phyloP scores from a whole-genome alignment of 2,329 filamentous ascomycete genomes.

The Aspergillus candidus region DNA sequence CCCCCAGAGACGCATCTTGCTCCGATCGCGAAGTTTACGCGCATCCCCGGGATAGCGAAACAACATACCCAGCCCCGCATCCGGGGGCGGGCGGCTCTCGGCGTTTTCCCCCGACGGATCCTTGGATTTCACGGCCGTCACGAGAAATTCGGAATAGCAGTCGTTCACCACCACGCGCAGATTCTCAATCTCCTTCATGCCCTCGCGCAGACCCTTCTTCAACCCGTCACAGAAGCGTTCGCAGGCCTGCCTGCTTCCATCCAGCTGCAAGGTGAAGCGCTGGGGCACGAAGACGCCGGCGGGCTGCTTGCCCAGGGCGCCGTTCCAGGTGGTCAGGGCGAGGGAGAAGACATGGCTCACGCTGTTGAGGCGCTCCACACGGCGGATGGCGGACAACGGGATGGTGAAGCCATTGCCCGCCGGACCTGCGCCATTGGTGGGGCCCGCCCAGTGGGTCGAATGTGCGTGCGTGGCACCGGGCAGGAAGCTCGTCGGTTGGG shows the following conservation, averaged over 20 bases:
- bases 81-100: slow-evolving; percentile 57
- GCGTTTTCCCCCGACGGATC: slow-evolving; percentile 50
- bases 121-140: slow-evolving; percentile 41
- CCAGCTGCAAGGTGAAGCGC: slow-evolving; percentile 84
- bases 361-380: slow-evolving; percentile 88
- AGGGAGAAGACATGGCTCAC: slow-evolving; percentile 89
- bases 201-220: slow-evolving; percentile 80
- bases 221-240: slow-evolving; percentile 95
- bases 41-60: slow-evolving; percentile 94
- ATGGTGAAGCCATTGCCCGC: slow-evolving; percentile 94
- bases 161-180: slow-evolving; percentile 72
- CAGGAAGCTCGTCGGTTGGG: slow-evolving; percentile 80
- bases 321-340: slow-evolving; percentile 92
- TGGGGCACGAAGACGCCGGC: slow-evolving; percentile 63
- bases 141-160: slow-evolving; percentile 85
- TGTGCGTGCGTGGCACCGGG: slow-evolving; percentile 71
- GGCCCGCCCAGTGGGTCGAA: slow-evolving; percentile 80
- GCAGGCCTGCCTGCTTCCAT: slow-evolving; percentile 79
- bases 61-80: slow-evolving; percentile 85
- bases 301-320: slow-evolving; percentile 52
- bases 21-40: slow-evolving; percentile 85
- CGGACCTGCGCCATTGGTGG: slow-evolving; percentile 87
- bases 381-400: slow-evolving; percentile 81
- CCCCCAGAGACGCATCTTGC: slow-evolving; percentile 96
- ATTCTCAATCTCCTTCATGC: slow-evolving; percentile 80